Base-by-base conservation (phyloP, 2,329 filamentous ascomycete genomes). In the Davidsoniella virescens region DNA sequence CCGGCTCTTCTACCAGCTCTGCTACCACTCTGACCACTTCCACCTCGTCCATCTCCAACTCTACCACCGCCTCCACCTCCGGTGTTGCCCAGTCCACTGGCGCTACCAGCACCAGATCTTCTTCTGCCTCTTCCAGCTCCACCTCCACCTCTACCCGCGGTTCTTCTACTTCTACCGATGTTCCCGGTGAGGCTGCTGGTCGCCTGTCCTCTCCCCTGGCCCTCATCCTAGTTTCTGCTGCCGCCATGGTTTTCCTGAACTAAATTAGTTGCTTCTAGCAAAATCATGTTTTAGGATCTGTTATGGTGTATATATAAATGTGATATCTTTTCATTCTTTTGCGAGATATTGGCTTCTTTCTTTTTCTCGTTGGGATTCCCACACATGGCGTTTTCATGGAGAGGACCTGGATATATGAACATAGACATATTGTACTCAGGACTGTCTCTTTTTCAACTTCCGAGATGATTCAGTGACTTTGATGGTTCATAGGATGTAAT, bases 221-320 rank as follows among this genome's bases (percentile, higher is more conserved):
- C 40, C 59, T 68, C 26, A 59, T 68, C 55, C 58, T 66, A 33
- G 60, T 65, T 42, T 62, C 65, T 36, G 59, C 65, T 39, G 65
- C 63, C 48, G 62, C 64, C 47, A 62, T 68, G 54, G 52, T 66
- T 55, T 65, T 66, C 64, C 65, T 67, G 55, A 65, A 68, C 62
- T 68, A 65, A 60, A 44, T n/a, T 42, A 20, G 18, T 14, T 2
- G 56, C 12, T 36, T 20, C n/a, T 39, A 7, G 6, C 23, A 20
- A 25, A 12, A 16, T 3, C 17, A 41, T 39, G 9, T 20, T 33
- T 33, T 23, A 23, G 20, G 20, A 23, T 1, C 1, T 23, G 20
- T 23, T 23, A 23, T 23, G 20, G 20, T 5, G 20, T 23, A 23
- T 23, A 23, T 23, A 23, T 23, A 23, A 20, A 23, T 23, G 5